Conservation (phyloP, 192 early-diverging fungal species). For the Geosiphon pyriformis region DNA sequence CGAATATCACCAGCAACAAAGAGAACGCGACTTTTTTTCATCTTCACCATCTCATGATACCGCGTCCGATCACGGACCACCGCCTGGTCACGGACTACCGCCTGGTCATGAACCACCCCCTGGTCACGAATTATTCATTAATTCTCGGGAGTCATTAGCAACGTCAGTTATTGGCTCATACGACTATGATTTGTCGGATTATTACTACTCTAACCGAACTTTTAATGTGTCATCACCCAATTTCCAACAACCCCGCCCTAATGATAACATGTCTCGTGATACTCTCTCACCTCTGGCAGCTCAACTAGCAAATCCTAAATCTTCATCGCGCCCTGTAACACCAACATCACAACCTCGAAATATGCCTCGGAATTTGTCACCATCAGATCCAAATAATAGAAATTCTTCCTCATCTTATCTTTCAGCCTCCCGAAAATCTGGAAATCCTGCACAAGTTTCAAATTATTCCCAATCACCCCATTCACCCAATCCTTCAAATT, state of each 20-base stretch:
- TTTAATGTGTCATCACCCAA: background rate
- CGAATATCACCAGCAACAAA: background rate
- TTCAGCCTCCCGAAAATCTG: background rate
- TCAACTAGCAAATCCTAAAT: background rate
- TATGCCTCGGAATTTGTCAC: background rate
- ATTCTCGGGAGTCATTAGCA: background rate
- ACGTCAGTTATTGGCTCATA: background rate
- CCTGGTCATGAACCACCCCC: background rate
- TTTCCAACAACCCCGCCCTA: background rate
- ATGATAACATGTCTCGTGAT: background rate
- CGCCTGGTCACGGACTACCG: background rate
- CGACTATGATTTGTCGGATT: conserved; percentile 1
- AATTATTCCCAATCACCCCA: background rate
- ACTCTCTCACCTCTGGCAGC: background rate
- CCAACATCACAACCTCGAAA: background rate
- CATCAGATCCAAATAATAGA: background rate
- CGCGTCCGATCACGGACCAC: too few species aligned
- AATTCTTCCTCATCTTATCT: background rate
- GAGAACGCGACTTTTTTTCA: conserved; percentile 16
- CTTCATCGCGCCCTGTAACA: background rate
- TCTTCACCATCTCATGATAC: background rate
- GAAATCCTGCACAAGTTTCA: background rate
- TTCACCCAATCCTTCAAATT: background rate
- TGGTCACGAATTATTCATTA: background rate
- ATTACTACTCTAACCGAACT: background rate